A percentile compares a stretch with the other conserved stretches of the same genome.
Evolutionary conservation across 2,329 filamentous ascomycete species (phyloP).

Genomic region (Colletotrichum higginsianum): DNA sequence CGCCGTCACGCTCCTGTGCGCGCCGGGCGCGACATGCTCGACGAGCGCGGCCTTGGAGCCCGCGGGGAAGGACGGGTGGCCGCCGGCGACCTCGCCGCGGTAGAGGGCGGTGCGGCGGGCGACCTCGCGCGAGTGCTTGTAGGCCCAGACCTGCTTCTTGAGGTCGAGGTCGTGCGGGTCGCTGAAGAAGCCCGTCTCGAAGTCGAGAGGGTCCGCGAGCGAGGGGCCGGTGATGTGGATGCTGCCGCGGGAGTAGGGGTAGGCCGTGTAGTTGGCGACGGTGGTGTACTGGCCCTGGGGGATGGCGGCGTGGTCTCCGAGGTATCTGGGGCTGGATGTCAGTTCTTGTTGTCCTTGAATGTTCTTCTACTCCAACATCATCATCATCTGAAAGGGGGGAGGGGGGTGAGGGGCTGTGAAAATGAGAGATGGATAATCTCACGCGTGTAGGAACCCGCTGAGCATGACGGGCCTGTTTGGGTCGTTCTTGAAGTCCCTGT

Average conservation of each 20-base stretch:
- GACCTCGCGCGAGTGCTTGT: conserved; percentile 77
- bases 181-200: conserved; percentile 66
- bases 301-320: conserved; percentile 55
- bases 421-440: background rate
- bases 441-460: conserved; percentile 45
- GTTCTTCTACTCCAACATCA: too few species aligned
- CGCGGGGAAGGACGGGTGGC: conserved; percentile 61
- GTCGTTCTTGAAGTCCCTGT: conserved; percentile 60
- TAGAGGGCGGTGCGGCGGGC: conserved; percentile 70
- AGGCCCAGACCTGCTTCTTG: conserved; percentile 74
- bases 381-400: too few species aligned
- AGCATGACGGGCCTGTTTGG: conserved; percentile 48
- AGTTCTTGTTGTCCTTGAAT: background rate
- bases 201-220: conserved; percentile 59
- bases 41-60: conserved; percentile 56
- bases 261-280: conserved; percentile 66
- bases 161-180: conserved; percentile 67
- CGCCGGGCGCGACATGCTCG: conserved; percentile 63
- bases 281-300: conserved; percentile 64
- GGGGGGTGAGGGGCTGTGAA: too few species aligned
- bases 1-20: conserved; percentile 47
- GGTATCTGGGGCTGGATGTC: conserved; percentile 41
- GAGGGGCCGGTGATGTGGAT: conserved; percentile 65
- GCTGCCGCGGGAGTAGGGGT: conserved; percentile 72
- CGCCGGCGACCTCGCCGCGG: conserved; percentile 59